These are phyloP conservation scores for Trametes hirsuta DNA, from an alignment of 1,284 basidiomycete genomes.

Conservation along the genomic window DNA sequence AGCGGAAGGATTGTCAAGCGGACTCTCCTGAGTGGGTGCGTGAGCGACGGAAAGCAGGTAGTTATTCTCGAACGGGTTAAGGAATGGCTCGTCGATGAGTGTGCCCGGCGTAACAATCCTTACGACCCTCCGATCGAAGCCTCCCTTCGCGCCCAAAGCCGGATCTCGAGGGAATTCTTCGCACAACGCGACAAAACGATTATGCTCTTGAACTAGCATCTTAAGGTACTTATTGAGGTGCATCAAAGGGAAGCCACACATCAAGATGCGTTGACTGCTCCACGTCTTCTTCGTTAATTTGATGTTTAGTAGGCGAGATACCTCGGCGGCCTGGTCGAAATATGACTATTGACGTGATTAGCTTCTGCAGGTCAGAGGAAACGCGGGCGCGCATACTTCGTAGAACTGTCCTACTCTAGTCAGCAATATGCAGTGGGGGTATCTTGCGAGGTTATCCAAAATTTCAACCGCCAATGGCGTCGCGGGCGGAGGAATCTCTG, in stretches of 20 bases:
- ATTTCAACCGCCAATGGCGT: conserved; percentile 72
- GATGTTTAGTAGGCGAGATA: conserved; percentile 79
- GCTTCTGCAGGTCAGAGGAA: background rate
- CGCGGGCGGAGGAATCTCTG: conserved; percentile 37
- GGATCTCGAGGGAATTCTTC: conserved; percentile 77
- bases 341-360: conserved; percentile 61
- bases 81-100: conserved; percentile 86
- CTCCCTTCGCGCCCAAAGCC: conserved; percentile 46
- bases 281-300: conserved; percentile 78
- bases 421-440: conserved; percentile 87
- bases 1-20: background rate
- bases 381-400: conserved; percentile 59
- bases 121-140: conserved; percentile 78
- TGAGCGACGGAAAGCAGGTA: conserved; percentile 76
- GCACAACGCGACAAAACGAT: conserved; percentile 87
- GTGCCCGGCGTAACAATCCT: conserved; percentile 92
- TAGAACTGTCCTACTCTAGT: conserved; percentile 95
- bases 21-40: conserved; percentile 8
- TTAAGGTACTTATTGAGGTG: conserved; percentile 89
- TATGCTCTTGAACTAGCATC: conserved; percentile 80
- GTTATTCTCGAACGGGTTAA: conserved; percentile 85
- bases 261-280: conserved; percentile 66
- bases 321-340: conserved; percentile 85
- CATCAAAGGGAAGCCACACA: conserved; percentile 91
- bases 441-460: conserved; percentile 70